These are phyloP conservation scores for Domatiomyces catenatus DNA, from an alignment of 2,329 filamentous ascomycete genomes.

Conservation along the genomic window DNA sequence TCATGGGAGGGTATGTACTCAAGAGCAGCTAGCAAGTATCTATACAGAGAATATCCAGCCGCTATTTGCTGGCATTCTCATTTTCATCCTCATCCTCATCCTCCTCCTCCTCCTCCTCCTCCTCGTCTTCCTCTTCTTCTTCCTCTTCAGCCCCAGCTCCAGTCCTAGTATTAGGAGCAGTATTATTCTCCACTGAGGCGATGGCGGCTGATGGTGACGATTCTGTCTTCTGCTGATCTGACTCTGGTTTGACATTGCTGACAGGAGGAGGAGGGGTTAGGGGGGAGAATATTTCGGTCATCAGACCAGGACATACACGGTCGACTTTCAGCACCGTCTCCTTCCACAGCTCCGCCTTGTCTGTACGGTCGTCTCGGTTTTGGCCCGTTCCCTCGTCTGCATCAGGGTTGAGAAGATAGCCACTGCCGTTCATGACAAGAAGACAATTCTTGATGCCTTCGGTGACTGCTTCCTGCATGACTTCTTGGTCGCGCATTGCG, in stretches of 20 bases:
- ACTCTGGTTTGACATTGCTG: not conserved
- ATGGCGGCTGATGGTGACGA: not conserved
- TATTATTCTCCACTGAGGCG: not conserved
- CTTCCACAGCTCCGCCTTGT: conserved; percentile 34
- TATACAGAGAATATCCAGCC: too few relatives aligned
- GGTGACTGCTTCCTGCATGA: conserved; percentile 78
- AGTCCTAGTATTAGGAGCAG: not conserved
- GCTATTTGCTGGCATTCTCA: too few relatives aligned
- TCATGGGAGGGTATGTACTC: too few relatives aligned
- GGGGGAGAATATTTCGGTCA: conserved; percentile 21
- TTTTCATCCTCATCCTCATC: too few relatives aligned
- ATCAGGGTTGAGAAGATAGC: conserved; percentile 41
- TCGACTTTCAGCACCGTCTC: conserved; percentile 47
- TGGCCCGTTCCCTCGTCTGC: not conserved
- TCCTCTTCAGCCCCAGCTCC: not conserved
- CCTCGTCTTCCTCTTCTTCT: not conserved
- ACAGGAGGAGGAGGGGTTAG: not conserved
- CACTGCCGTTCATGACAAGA: conserved; percentile 83
- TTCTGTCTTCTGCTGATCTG: not conserved
- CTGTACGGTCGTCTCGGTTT: not conserved
- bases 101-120: not conserved
- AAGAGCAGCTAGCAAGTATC: too few relatives aligned
- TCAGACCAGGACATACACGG: conserved; percentile 44
- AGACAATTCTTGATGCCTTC: conserved; percentile 94
- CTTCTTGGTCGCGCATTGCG: conserved; percentile 10